phyloP scores from a whole-genome alignment of 2,329 filamentous ascomycete species.

The Emergomyces pasteurianus region DNA sequence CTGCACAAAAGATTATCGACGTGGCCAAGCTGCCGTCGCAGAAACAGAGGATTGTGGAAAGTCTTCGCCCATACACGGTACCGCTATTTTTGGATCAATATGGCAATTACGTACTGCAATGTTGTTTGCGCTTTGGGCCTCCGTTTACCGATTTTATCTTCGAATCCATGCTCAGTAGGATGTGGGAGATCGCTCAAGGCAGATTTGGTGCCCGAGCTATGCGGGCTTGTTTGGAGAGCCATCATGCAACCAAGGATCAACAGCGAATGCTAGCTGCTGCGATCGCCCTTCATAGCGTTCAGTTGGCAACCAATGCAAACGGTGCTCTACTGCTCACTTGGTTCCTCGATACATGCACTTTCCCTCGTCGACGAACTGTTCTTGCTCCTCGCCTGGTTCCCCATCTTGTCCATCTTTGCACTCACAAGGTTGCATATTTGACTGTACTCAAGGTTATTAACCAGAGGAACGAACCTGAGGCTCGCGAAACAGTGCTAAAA shows the following conservation, averaged over 20 bases:
- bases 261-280: slow-evolving; percentile 88
- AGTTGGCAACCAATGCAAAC: slow-evolving; percentile 91
- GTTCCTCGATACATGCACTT: slow-evolving; percentile 97
- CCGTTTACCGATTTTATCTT: slow-evolving; percentile 96
- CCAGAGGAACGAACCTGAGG: slow-evolving; percentile 87
- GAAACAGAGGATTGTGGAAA: slow-evolving; percentile 72
- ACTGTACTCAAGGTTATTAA: slow-evolving; percentile 98
- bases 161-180: slow-evolving; percentile 84
- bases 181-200: slow-evolving; percentile 89
- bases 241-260: slow-evolving; percentile 88
- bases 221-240: slow-evolving; percentile 92
- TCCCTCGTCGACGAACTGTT: slow-evolving; percentile 80
- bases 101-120: slow-evolving; percentile 95
- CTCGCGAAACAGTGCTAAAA: slow-evolving; percentile 76
- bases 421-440: slow-evolving; percentile 94
- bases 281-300: slow-evolving; percentile 92
- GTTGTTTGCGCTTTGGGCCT: slow-evolving; percentile 80
- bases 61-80: slow-evolving; percentile 73
- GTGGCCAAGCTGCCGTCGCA: slow-evolving; percentile 77
- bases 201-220: slow-evolving; percentile 91
- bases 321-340: slow-evolving; percentile 88
- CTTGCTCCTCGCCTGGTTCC: slow-evolving; percentile 85
- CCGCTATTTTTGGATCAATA: slow-evolving; percentile 95
- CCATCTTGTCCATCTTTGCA: slow-evolving; percentile 88
- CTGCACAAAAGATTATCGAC: slow-evolving; percentile 97